phyloP scores from a whole-genome alignment of 2,329 filamentous ascomycete species.

The Fusarium goolgardi region DNA sequence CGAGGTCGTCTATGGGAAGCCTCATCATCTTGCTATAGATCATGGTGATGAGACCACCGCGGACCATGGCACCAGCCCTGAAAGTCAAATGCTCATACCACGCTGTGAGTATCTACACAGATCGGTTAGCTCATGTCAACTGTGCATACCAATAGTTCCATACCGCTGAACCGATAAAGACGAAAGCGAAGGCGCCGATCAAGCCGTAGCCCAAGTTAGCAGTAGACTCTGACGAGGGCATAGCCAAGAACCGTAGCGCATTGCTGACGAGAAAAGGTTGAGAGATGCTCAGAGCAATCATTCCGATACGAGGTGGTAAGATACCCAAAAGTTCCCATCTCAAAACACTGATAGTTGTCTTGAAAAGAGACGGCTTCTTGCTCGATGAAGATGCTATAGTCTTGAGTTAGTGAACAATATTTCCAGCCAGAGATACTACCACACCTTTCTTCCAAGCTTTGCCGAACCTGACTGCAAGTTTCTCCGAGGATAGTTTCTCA shows the following conservation, averaged over 20 bases:
- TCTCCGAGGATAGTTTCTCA: slow-evolving; percentile 48
- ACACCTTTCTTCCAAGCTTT: slow-evolving; percentile 44
- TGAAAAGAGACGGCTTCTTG: slow-evolving; percentile 46
- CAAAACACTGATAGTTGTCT: slow-evolving; percentile 42
- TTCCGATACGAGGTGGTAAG: slow-evolving; percentile 45
- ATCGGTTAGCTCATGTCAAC: neutral
- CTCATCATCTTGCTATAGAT: slow-evolving; percentile 49
- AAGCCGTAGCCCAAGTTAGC: slow-evolving; percentile 49
- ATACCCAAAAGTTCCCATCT: slow-evolving; percentile 50
- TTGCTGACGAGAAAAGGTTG: slow-evolving; percentile 50
- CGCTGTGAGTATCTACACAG: slow-evolving; percentile 39
- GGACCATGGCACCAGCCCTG: slow-evolving; percentile 47
- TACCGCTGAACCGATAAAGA: slow-evolving; percentile 50
- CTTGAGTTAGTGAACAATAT: slow-evolving; percentile 1
- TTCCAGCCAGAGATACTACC: neutral
- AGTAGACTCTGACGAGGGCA: slow-evolving; percentile 41
- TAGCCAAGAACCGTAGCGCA: slow-evolving; percentile 45
- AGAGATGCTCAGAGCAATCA: slow-evolving; percentile 48
- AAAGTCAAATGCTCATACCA: slow-evolving; percentile 52
- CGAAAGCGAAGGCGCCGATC: slow-evolving; percentile 49
- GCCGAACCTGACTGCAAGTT: slow-evolving; percentile 42
- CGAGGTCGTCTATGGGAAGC: slow-evolving; percentile 44
- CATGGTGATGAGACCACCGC: slow-evolving; percentile 48
- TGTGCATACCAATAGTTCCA: accelerated
- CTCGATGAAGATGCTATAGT: slow-evolving; percentile 23